Conservation (phyloP, 768 basidiomycete species). For the Naganishia friedmannii region DNA sequence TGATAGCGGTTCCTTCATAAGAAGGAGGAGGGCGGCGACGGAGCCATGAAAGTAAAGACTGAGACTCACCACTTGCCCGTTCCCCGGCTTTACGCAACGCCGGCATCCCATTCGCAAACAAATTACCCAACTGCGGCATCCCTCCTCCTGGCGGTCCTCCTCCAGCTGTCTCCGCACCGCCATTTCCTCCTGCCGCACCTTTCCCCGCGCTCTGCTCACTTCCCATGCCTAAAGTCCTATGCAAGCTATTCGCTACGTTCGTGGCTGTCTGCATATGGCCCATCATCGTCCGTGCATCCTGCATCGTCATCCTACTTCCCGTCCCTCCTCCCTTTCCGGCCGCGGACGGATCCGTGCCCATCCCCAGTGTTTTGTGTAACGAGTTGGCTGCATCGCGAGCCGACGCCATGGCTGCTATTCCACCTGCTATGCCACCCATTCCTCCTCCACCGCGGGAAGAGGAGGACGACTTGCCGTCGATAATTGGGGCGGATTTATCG, state of each 20-base stretch:
- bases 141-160: neutral
- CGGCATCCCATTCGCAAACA: constrained; percentile 85
- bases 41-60: too few relatives aligned
- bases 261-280: neutral
- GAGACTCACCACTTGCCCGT: constrained; percentile 39
- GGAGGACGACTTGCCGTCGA: constrained; percentile 35
- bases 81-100: constrained; percentile 79
- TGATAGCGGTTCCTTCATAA: too few relatives aligned
- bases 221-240: neutral
- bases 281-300: constrained; percentile 44
- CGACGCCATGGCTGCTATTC: constrained; percentile 6
- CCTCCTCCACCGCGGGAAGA: constrained; percentile 34
- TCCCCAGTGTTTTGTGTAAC: neutral
- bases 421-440: constrained; percentile 36
- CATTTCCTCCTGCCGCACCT: neutral
- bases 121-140: constrained; percentile 14
- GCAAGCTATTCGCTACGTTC: neutral
- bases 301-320: constrained; percentile 35
- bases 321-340: neutral
- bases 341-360: neutral
- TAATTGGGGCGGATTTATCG: constrained; percentile 56
- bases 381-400: neutral
- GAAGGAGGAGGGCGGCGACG: neutral
- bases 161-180: neutral
- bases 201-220: neutral